Percentiles rank a stretch among this genome's conserved stretches.
Conservation (phyloP, 2,329 filamentous ascomycete species). For the Plectosphaerella sp. region DNA sequence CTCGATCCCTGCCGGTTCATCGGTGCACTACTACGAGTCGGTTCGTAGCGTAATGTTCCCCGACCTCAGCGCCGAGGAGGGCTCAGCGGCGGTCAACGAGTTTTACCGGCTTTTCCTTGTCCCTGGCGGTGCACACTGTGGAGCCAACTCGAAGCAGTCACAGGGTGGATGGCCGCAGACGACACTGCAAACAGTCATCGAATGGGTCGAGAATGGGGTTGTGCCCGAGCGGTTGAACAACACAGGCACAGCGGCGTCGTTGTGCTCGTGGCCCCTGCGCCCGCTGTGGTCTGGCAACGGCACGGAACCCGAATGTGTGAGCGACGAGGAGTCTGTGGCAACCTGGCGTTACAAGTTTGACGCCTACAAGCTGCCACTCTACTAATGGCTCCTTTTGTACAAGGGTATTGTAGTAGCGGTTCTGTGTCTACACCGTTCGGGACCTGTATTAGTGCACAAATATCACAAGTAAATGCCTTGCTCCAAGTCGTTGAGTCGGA, state of each 20-base stretch:
- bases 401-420: too few relatives aligned
- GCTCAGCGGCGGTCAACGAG: conserved; percentile 5
- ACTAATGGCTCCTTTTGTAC: neutral
- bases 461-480: too few relatives aligned
- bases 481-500: too few relatives aligned
- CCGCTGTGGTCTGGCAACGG: conserved; percentile 27
- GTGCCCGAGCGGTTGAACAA: conserved; percentile 38
- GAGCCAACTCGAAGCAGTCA: conserved; percentile 36
- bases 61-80: conserved; percentile 23
- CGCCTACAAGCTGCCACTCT: conserved; percentile 8
- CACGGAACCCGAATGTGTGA: conserved; percentile 2
- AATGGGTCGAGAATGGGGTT: conserved; percentile 47
- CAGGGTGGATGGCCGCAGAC: conserved; percentile 35
- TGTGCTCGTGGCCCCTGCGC: conserved; percentile 38
- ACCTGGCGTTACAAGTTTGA: conserved; percentile 9
- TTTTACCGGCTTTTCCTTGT: conserved; percentile 30
- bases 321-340: conserved; percentile 5
- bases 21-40: conserved; percentile 49
- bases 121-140: conserved; percentile 49
- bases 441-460: too few relatives aligned
- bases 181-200: conserved; percentile 40
- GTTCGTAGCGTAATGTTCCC: conserved; percentile 46
- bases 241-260: conserved; percentile 23
- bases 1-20: conserved; percentile 47
- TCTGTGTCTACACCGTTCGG: too few relatives aligned